Percentiles rank a stretch among this genome's conserved stretches.
Conservation (phyloP, 306 rosid species). For the Trichosanthes truncata region DNA sequence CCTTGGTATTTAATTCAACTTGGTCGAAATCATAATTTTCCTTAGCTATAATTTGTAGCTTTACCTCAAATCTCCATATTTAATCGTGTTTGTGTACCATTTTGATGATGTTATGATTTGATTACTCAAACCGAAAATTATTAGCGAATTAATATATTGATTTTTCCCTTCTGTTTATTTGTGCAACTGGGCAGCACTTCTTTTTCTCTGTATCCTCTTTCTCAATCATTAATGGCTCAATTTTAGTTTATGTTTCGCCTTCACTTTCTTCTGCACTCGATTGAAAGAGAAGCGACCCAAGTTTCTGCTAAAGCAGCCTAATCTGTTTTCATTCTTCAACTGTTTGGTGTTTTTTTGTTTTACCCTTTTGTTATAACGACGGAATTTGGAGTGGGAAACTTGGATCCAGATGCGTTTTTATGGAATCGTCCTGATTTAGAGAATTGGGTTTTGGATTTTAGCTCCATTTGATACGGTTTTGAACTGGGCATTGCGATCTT, state of each 20-base stretch:
- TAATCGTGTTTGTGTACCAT: neutral
- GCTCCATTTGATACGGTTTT: neutral
- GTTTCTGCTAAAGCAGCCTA: neutral
- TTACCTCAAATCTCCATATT: neutral
- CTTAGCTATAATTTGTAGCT: neutral
- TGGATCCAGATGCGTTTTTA: constrained; percentile 4
- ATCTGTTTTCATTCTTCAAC: neutral
- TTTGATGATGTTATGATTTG: neutral
- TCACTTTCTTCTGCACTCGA: neutral
- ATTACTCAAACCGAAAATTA: neutral
- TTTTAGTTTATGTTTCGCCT: neutral
- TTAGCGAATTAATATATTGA: neutral
- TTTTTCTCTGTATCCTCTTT: neutral
- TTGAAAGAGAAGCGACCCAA: neutral
- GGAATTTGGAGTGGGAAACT: neutral
- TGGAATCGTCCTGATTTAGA: constrained; percentile 4
- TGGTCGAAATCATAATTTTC: neutral
- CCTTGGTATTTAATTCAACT: neutral
- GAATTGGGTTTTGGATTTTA: neutral
- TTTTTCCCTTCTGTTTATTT: neutral
- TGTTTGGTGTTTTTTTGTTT: neutral
- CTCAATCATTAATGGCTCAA: neutral
- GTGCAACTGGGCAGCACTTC: neutral
- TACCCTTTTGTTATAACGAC: neutral
- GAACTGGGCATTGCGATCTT: neutral